phyloP scores from a whole-genome alignment of 495 filamentous ascomycete genomes.

The Podospora pseudoanserina region DNA sequence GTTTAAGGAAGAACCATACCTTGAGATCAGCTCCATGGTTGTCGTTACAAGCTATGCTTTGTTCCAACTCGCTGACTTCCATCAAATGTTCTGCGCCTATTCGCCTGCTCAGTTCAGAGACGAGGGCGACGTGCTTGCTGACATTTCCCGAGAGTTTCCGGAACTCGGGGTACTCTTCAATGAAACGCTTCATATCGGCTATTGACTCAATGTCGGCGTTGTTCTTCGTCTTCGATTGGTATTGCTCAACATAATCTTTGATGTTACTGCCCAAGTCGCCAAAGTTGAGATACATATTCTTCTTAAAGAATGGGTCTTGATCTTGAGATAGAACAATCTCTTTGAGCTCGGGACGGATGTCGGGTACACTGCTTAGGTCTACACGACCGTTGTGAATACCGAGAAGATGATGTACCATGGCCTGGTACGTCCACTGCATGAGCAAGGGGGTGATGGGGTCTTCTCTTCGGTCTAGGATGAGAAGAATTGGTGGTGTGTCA shows the following conservation, averaged over 20 bases:
- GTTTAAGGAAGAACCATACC: constrained; percentile 45
- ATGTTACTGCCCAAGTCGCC: constrained; percentile 96
- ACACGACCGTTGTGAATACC: constrained; percentile 92
- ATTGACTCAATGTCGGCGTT: constrained; percentile 95
- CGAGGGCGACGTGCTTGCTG: constrained; percentile 95
- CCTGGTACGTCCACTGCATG: constrained; percentile 98
- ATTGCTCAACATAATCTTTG: constrained; percentile 97
- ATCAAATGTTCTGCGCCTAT: constrained; percentile 81
- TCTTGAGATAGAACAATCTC: constrained; percentile 96
- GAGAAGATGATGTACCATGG: constrained; percentile 95
- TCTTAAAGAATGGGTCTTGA: constrained; percentile 98
- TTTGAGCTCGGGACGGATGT: constrained; percentile 83
- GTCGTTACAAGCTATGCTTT: constrained; percentile 94
- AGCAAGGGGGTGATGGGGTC: constrained; percentile 95
- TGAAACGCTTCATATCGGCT: constrained; percentile 97
- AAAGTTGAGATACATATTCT: constrained; percentile 99
- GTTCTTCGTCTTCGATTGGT: constrained; percentile 89
- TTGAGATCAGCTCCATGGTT: constrained; percentile 85
- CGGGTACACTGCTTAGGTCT: constrained; percentile 79
- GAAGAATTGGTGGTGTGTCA: constrained; percentile 88
- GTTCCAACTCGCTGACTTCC: constrained; percentile 93
- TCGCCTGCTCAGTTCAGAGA: constrained; percentile 83
- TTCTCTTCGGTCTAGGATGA: constrained; percentile 87
- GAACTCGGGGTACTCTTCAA: constrained; percentile 98
- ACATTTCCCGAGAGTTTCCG: constrained; percentile 95